Percentiles rank a stretch among this genome's conserved stretches.
Evolutionary conservation across 176 grass and related monocot genomes (phyloP).

Genomic region (Poa pratensis): DNA sequence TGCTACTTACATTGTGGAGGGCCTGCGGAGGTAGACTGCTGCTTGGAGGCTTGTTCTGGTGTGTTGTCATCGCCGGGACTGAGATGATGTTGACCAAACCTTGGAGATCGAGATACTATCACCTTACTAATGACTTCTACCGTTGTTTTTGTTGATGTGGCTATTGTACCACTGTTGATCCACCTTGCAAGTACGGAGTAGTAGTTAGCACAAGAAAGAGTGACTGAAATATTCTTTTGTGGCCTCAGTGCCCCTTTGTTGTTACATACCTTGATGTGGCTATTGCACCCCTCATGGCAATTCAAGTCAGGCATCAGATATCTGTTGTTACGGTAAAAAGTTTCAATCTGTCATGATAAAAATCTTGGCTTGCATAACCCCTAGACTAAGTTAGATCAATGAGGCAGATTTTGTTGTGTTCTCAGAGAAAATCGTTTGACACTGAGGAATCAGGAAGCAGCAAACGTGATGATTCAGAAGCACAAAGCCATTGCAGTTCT

Average conservation of each 20-base stretch:
- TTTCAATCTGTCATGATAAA: neutral
- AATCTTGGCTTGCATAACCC: neutral
- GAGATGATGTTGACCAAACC: conserved; percentile 46
- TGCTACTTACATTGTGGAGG: conserved; percentile 89
- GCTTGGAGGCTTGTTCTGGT: neutral
- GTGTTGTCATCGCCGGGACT: neutral
- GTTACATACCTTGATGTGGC: neutral
- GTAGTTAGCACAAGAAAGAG: conserved; percentile 15
- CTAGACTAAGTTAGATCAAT: neutral
- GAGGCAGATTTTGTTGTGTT: neutral
- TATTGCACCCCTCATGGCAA: neutral
- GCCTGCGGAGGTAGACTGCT: conserved; percentile 72
- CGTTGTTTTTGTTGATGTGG: conserved; percentile 33
- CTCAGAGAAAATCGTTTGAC: neutral
- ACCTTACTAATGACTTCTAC: neutral
- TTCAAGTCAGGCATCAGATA: neutral
- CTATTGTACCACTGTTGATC: neutral
- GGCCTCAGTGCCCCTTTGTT: neutral
- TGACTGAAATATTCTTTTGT: conserved; percentile 31
- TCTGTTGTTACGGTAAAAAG: neutral
- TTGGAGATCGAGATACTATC: conserved; percentile 6
- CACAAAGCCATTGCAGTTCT: neutral
- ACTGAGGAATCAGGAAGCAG: neutral
- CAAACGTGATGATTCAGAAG: neutral
- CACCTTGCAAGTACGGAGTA: neutral